Conservation (phyloP, 2,329 filamentous ascomycete genomes). For the Epichloe uncinata region DNA sequence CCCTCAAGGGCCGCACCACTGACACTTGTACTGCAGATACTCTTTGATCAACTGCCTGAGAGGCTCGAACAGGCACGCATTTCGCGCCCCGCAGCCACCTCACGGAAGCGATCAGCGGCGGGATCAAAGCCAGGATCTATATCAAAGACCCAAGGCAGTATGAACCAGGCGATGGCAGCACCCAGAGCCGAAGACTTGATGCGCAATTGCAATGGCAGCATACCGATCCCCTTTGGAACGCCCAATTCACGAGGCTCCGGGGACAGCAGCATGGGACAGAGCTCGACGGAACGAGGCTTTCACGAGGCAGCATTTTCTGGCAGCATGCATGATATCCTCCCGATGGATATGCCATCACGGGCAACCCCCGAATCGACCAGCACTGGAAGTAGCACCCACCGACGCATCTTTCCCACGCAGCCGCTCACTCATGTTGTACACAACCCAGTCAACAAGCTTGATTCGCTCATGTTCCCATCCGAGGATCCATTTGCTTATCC, state of each 20-base stretch:
- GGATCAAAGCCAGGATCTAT: conserved; percentile 22
- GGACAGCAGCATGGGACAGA: conserved; percentile 19
- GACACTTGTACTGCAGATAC: conserved; percentile 33
- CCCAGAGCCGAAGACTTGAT: conserved; percentile 22
- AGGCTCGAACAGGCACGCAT: conserved; percentile 42
- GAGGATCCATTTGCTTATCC: conserved; percentile 69
- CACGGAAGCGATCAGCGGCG: conserved; percentile 45
- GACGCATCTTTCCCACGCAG: conserved; percentile 19
- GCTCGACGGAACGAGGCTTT: conserved; percentile 16
- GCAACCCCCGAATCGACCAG: conserved; percentile 32
- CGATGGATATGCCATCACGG: conserved; percentile 30
- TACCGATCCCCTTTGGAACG: conserved; percentile 12
- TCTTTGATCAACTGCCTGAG: conserved; percentile 76
- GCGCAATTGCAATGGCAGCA: conserved; percentile 15
- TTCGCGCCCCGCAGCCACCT: conserved; percentile 21
- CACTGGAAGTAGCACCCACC: conserved; percentile 27
- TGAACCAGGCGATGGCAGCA: conserved; percentile 19
- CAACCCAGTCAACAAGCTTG: conserved; percentile 52
- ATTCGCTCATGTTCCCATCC: conserved; percentile 69
- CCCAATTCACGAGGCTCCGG: conserved; percentile 18
- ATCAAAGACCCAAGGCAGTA: conserved; percentile 16
- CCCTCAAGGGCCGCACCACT: background rate
- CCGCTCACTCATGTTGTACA: conserved; percentile 18
- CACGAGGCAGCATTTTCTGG: conserved; percentile 23
- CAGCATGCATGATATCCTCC: conserved; percentile 31